These are phyloP conservation scores for Miscanthus lutarioriparius DNA, from an alignment of 176 grass and related monocot species.

Conservation along the genomic window DNA sequence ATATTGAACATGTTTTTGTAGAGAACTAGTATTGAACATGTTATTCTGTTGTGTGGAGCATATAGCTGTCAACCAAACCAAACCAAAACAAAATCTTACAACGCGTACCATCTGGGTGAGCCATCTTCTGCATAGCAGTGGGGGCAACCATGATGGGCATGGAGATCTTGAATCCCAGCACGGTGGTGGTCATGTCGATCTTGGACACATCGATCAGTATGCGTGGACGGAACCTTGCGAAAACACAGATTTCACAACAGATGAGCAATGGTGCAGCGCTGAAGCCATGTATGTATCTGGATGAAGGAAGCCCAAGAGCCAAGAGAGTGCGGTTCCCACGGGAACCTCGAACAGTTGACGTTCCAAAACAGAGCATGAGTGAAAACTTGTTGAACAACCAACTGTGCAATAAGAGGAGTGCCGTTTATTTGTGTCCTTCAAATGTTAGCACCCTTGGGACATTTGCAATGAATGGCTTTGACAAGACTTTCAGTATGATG, in stretches of 20 bases:
- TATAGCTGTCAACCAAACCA: neutral
- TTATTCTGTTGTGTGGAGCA: neutral
- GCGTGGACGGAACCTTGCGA: conserved; percentile 85
- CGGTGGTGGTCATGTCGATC: conserved; percentile 84
- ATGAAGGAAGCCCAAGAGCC: neutral
- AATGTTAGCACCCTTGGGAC: too few relatives aligned
- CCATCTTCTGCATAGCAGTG: conserved; percentile 96
- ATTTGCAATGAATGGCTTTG: too few relatives aligned
- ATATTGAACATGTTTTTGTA: neutral
- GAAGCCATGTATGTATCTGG: neutral
- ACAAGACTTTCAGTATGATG: neutral
- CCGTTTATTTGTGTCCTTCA: too few relatives aligned
- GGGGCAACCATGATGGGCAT: conserved; percentile 99
- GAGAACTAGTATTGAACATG: neutral
- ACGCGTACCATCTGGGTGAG: conserved; percentile 81
- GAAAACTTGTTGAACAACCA: too few relatives aligned
- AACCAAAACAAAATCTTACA: neutral
- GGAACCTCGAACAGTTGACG: too few relatives aligned
- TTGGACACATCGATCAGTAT: conserved; percentile 93
- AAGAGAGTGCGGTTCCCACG: too few relatives aligned
- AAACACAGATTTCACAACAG: neutral
- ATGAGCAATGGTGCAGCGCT: neutral
- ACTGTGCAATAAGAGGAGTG: neutral
- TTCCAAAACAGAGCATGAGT: neutral
- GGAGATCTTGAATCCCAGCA: conserved; percentile 94